Evolutionary conservation across 2,329 filamentous ascomycete genomes (phyloP).

Genomic region (Aureobasidium vineae): DNA sequence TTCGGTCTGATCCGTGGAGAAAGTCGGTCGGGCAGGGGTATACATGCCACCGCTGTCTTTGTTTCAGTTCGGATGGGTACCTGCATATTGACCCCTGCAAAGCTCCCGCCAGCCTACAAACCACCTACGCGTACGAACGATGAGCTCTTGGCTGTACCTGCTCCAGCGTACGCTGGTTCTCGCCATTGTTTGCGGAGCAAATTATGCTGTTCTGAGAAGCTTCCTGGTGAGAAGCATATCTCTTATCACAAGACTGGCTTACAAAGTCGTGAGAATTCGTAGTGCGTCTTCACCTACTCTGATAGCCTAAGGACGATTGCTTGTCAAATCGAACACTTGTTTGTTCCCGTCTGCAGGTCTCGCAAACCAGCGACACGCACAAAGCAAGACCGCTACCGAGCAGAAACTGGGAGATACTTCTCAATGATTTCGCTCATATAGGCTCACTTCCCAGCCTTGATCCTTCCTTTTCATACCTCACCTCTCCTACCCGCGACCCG

Average conservation of each 20-base stretch:
- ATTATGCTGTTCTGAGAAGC: not conserved
- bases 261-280: not conserved
- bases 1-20: not conserved
- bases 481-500: not conserved
- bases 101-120: not conserved
- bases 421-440: not conserved
- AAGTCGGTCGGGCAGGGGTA: not conserved
- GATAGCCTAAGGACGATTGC: not conserved
- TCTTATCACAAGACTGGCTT: not conserved
- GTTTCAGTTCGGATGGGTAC: not conserved
- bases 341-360: conserved; percentile 13
- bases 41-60: not conserved
- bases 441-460: not conserved
- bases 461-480: not conserved
- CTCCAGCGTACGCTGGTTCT: not conserved
- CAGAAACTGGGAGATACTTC: not conserved
- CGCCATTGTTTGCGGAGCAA: too few species aligned
- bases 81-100: not conserved
- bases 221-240: not conserved
- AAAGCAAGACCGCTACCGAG: not conserved
- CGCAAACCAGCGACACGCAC: not conserved
- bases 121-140: not conserved
- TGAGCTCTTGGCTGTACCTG: not conserved
- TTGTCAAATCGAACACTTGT: not conserved
- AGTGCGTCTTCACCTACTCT: not conserved